Conservation (phyloP, 495 filamentous ascomycete genomes). For the Aspergillus indologenus region DNA sequence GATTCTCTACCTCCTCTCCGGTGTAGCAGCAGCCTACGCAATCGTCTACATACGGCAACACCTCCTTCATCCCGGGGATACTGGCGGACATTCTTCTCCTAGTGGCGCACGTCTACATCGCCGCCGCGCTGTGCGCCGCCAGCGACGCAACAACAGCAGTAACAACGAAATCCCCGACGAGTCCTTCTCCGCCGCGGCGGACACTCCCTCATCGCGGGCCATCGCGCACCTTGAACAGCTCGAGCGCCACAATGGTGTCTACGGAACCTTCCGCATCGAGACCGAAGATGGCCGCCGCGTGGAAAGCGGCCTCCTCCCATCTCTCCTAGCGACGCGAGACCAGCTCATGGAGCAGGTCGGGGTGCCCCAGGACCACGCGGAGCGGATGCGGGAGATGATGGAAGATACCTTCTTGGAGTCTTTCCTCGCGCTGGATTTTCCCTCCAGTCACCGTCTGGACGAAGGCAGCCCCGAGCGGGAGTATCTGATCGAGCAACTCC, state of each 20-base stretch:
- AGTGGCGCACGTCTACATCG: constrained; percentile 39
- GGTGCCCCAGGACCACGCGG: constrained; percentile 40
- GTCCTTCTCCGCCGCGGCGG: constrained; percentile 18
- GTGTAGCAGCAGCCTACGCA: constrained; percentile 48
- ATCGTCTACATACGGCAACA: constrained; percentile 46
- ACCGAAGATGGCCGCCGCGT: constrained; percentile 47
- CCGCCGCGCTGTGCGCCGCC: constrained; percentile 46
- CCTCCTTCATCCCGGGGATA: constrained; percentile 13
- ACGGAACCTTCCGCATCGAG: constrained; percentile 48
- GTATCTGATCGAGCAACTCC: constrained; percentile 42
- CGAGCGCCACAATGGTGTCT: constrained; percentile 46
- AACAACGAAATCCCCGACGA: constrained; percentile 11
- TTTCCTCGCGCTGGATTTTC: constrained; percentile 47
- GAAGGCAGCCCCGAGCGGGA: constrained; percentile 32
- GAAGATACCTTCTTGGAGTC: constrained; percentile 49
- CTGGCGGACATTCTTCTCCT: constrained; percentile 18
- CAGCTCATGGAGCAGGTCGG: constrained; percentile 47
- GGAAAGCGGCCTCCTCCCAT: constrained; percentile 46
- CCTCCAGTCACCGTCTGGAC: constrained; percentile 35
- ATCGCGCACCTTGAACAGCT: constrained; percentile 45
- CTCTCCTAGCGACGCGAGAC: constrained; percentile 42
- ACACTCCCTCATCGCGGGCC: constrained; percentile 40
- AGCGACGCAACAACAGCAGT: constrained; percentile 27
- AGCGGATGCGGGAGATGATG: constrained; percentile 50
- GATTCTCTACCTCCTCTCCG: constrained; percentile 47